Percentiles rank a stretch among this genome's conserved stretches.
Evolutionary conservation across 345 rosid genomes (phyloP).

Genomic region (Camelina hispida): DNA sequence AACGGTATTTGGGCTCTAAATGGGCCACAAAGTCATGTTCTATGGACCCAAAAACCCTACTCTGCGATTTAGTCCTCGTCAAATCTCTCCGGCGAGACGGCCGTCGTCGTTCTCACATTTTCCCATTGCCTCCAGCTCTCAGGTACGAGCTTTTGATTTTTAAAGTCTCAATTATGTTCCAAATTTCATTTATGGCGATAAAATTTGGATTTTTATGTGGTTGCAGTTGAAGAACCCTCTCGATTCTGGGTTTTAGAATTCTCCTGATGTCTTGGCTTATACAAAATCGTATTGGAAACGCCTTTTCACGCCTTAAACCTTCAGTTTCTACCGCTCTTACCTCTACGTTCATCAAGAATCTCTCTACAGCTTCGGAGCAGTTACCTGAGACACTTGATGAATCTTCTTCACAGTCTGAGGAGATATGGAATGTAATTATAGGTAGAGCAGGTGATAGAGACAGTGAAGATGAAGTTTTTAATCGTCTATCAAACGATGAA

Average conservation of each 20-base stretch:
- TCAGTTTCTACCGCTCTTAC: conserved; percentile 29
- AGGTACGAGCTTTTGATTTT: conserved; percentile 12
- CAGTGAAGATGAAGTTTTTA: conserved; percentile 56
- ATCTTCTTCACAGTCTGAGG: conserved; percentile 31
- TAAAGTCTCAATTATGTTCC: neutral
- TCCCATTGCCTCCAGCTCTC: neutral
- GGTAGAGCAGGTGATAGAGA: conserved; percentile 48
- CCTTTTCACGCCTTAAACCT: conserved; percentile 32
- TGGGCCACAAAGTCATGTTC: neutral
- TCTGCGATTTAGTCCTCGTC: neutral
- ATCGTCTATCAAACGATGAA: conserved; percentile 49
- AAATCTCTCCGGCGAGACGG: conserved; percentile 1
- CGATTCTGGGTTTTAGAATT: conserved; percentile 16
- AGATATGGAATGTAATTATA: conserved; percentile 38
- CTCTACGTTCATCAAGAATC: conserved; percentile 30
- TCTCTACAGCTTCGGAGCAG: conserved; percentile 32
- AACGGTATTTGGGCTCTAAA: conserved; percentile 8
- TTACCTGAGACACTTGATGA: conserved; percentile 30
- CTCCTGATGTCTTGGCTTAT: conserved; percentile 46
- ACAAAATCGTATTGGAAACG: conserved; percentile 33
- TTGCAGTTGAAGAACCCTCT: conserved; percentile 5
- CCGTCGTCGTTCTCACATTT: conserved; percentile 19
- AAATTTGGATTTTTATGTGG: neutral
- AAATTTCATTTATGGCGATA: neutral
- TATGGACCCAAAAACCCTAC: neutral